phyloP scores from a whole-genome alignment of 768 basidiomycete species.

The Lentinula lateritia region DNA sequence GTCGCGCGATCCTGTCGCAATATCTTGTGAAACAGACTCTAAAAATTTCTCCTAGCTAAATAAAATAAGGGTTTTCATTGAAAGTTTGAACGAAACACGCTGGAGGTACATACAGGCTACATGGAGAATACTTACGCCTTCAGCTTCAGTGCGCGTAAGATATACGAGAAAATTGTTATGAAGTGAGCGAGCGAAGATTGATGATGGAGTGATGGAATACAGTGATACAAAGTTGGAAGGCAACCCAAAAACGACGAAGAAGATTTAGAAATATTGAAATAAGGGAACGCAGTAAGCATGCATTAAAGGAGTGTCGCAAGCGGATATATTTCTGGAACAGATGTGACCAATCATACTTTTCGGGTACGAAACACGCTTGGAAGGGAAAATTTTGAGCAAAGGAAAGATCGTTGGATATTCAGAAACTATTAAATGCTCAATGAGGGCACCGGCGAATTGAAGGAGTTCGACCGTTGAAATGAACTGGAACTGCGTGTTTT shows the following conservation, averaged over 20 bases:
- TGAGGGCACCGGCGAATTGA: conserved; percentile 15
- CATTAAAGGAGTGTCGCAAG: background rate
- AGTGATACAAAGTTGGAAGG: background rate
- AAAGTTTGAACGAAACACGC: background rate
- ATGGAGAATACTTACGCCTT: background rate
- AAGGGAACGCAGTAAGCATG: background rate
- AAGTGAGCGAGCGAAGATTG: background rate
- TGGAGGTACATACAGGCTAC: background rate
- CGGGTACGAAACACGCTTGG: background rate
- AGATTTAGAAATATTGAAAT: background rate
- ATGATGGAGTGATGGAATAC: background rate
- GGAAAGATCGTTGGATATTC: too few relatives aligned
- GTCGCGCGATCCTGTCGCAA: too few relatives aligned
- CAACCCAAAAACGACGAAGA: background rate
- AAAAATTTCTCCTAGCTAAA: too few relatives aligned
- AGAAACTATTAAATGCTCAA: background rate
- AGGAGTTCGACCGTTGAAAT: conserved; percentile 40
- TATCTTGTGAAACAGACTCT: too few relatives aligned
- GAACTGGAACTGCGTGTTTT: conserved; percentile 53
- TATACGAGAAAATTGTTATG: background rate
- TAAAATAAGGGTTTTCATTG: background rate
- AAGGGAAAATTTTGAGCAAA: background rate
- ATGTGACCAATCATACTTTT: conserved; percentile 1
- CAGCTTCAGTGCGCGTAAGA: background rate
- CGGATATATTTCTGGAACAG: background rate